phyloP scores from a whole-genome alignment of 2,329 filamentous ascomycete genomes.

The Talaromyces sp. region DNA sequence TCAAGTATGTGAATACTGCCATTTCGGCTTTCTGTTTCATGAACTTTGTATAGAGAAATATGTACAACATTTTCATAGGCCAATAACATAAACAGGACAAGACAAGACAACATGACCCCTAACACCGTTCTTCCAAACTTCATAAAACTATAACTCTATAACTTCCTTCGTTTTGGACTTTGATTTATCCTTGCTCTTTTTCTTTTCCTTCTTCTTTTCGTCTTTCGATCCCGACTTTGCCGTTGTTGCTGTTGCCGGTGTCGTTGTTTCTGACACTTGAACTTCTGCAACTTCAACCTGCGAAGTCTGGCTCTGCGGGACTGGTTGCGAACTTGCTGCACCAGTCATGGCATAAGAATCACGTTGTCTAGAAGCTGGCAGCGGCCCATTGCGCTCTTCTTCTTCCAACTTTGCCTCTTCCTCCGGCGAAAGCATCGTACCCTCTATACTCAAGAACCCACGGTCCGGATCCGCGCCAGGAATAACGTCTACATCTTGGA shows the following conservation, averaged over 20 bases:
- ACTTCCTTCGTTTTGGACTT: conserved; percentile 19
- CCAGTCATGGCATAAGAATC: conserved; percentile 26
- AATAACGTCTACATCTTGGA: conserved; percentile 74
- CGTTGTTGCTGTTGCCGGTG: background rate
- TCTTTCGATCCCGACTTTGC: conserved; percentile 21
- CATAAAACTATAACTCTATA: background rate
- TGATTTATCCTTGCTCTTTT: conserved; percentile 23
- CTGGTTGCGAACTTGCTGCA: conserved; percentile 19
- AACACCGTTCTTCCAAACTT: conserved; percentile 1
- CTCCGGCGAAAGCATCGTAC: conserved; percentile 72
- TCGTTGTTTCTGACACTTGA: conserved; percentile 18
- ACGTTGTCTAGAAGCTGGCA: conserved; percentile 35
- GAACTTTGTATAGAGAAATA: background rate
- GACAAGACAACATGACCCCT: background rate
- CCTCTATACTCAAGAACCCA: conserved; percentile 81
- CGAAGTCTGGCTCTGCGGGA: background rate
- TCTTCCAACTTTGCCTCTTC: conserved; percentile 63
- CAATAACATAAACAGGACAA: background rate
- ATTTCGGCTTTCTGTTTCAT: background rate
- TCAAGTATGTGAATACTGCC: background rate
- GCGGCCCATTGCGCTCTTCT: conserved; percentile 48
- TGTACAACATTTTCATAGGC: background rate
- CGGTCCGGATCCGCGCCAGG: conserved; percentile 69
- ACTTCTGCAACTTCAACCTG: conserved; percentile 13
- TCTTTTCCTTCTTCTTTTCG: conserved; percentile 21